Evolutionary conservation across 2,329 filamentous ascomycete genomes (phyloP).

Genomic region (Stachybotrys echinatus): DNA sequence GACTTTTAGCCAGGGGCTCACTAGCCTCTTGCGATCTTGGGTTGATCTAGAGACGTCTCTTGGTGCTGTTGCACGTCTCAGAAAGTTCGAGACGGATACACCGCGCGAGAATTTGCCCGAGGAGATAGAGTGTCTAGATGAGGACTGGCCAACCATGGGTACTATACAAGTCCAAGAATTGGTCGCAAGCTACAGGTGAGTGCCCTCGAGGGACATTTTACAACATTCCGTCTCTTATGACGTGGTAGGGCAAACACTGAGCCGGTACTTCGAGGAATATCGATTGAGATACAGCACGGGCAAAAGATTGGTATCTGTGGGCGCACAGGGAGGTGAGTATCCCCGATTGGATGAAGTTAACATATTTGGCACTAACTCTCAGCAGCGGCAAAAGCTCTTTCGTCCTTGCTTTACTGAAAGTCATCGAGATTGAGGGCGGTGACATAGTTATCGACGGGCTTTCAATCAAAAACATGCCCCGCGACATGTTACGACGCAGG

Average conservation of each 20-base stretch:
- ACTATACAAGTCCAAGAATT: constrained; percentile 17
- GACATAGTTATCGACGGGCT: constrained; percentile 35
- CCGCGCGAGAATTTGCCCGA: constrained; percentile 10
- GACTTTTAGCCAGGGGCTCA: constrained; percentile 15
- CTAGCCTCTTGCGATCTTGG: constrained; percentile 21
- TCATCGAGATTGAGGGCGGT: not conserved
- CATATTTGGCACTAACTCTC: constrained; percentile 11
- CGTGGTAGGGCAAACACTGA: not conserved
- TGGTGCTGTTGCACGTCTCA: constrained; percentile 19
- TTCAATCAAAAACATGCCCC: constrained; percentile 28
- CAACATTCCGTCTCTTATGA: not conserved
- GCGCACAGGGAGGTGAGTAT: constrained; percentile 20
- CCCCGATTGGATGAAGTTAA: not conserved
- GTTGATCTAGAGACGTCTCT: constrained; percentile 23
- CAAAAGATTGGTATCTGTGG: constrained; percentile 27
- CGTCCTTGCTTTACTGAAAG: constrained; percentile 23
- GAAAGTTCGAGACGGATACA: constrained; percentile 15
- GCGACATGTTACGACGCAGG: constrained; percentile 32
- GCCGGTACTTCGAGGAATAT: constrained; percentile 13
- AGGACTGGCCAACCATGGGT: constrained; percentile 19
- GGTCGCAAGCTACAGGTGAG: constrained; percentile 19
- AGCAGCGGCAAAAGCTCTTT: constrained; percentile 34
- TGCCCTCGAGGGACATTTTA: not conserved
- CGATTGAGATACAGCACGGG: constrained; percentile 17
- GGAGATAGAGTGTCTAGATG: constrained; percentile 8